Base-by-base conservation (phyloP, 1,284 basidiomycete species). In the Grifola frondosa region DNA sequence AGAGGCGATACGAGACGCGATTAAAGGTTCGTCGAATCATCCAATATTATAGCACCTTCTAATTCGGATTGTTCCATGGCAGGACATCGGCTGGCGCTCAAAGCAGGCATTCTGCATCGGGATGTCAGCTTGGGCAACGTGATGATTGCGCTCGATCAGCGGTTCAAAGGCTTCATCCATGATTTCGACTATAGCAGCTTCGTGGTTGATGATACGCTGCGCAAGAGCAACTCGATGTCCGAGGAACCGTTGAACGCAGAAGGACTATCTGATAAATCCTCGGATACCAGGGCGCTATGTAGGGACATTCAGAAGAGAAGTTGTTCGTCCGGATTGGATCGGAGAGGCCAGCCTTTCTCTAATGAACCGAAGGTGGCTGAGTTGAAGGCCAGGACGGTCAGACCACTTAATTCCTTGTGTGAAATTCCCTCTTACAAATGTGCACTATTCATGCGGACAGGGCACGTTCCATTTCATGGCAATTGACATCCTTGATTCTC, bases 91-190 rank as follows among this genome's bases (percentile, higher is more conserved):
- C 11, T 37, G 4, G 40, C 37, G 3, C 19, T 33, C 30, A 40
- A 44, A 11, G 42, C 26, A 3, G 41, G 44, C 1, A 13, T 55
- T 1, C 13, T 50, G 9, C 50, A 55, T 21, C 38, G 50, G 1
- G 53, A 55, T 25, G 31, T 55, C 30, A 52, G 53, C 17, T 34
- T 39, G 13, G 46, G 46, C 13, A 52, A 55, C 21, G 42, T 52
- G 5, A 25, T 52, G 16, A 48, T 55, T 16, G 37, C 39, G 10
- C 17, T 17, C 4, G n/a, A 26, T 1, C 13, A n/a, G 2, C 26
- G 20, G 7, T 38, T 12, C 17, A 17, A 11, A 12, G 53, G 53
- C 7, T 48, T 50, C 23, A 10, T 55, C 1, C 36, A 40, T 22
- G 53, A 55, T 29, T 48, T 49, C 29, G 50, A 55, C 25, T 42